phyloP scores from a whole-genome alignment of 2,329 filamentous ascomycete species.

The Paracoccidioides brasiliensis region DNA sequence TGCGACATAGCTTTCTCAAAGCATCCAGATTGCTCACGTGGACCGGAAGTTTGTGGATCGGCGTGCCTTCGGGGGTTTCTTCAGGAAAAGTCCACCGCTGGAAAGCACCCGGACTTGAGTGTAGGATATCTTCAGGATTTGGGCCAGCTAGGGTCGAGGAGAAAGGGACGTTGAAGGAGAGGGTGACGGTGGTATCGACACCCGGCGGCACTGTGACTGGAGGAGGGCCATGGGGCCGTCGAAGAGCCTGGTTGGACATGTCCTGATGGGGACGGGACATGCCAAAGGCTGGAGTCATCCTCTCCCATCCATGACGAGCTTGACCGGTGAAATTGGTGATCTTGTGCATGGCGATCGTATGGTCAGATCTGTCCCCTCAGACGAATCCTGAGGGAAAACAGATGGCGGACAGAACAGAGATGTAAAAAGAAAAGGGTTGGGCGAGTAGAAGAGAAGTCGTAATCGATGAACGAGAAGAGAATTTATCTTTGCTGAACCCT shows the following conservation, averaged over 20 bases:
- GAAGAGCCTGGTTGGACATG: conserved; percentile 40
- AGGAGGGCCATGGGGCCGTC: conserved; percentile 39
- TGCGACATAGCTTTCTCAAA: conserved; percentile 65
- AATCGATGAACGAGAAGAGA: background rate
- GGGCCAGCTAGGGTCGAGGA: conserved; percentile 83
- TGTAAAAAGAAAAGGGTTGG: conserved; percentile 8
- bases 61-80: conserved; percentile 69
- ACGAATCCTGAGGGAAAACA: conserved; percentile 19
- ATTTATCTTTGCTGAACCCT: too few relatives aligned
- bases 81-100: conserved; percentile 88
- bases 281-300: conserved; percentile 53
- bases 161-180: conserved; percentile 96
- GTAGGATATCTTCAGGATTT: conserved; percentile 86
- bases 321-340: conserved; percentile 54
- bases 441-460: conserved; percentile 12
- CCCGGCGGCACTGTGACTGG: conserved; percentile 52
- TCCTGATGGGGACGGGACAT: conserved; percentile 48
- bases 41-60: conserved; percentile 80
- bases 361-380: conserved; percentile 17
- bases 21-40: conserved; percentile 76
- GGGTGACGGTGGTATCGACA: conserved; percentile 67
- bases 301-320: conserved; percentile 55
- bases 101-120: conserved; percentile 77
- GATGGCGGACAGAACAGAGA: conserved; percentile 9
- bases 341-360: conserved; percentile 45